Evolutionary conservation across 176 grass and related monocot genomes (phyloP), one percentile per base, ranked within the genome.

Genomic region (Raddia guianensis): DNA sequence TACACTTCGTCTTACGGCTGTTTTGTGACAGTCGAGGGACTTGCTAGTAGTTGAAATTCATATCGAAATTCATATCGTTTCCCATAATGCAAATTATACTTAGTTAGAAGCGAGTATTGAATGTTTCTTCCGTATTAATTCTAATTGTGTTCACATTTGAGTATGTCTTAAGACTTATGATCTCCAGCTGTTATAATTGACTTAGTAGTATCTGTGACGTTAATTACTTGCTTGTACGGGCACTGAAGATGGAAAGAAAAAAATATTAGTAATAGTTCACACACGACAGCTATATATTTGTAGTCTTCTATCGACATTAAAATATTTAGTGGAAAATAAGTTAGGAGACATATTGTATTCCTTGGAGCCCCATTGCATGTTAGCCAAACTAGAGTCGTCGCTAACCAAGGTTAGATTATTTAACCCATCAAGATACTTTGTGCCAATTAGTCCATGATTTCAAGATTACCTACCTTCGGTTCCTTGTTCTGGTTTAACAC

Each of bases 361-460:
- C 16, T 40, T n/a, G 50, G n/a, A 66, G 72, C 10, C 68, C 10
- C 9, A 14, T 60, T 74, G 49, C 60, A 76, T 59, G 52, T 68
- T 59, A 46, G 20, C 52, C 59, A 48, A 83, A 76, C 63, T 58
- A 48, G 10, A 33, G 63, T 16, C 27, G 48, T 75, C 6, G 1
- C 47, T 68, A 76, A 84, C 72, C 43, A 76, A 49, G 63, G 52
- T 84, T 34, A 84, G 15, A 59, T 37, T 40, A 58, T 74, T 20
- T 35, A 57, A 56, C 40, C 5, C 19, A 68, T 58, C 63, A 49
- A 52, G 72, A 84, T 84, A 57, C 51, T 67, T 34, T 68, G 72
- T 68, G 62, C 19, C 59, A 62, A n/a, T n/a, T n/a, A 5, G 59
- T 21, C 59, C 19, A 21, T 12, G 19, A 33, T 32, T 62, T 62